phyloP scores from a whole-genome alignment of 257 asterid species.

The Oldenlandia corymbosa region DNA sequence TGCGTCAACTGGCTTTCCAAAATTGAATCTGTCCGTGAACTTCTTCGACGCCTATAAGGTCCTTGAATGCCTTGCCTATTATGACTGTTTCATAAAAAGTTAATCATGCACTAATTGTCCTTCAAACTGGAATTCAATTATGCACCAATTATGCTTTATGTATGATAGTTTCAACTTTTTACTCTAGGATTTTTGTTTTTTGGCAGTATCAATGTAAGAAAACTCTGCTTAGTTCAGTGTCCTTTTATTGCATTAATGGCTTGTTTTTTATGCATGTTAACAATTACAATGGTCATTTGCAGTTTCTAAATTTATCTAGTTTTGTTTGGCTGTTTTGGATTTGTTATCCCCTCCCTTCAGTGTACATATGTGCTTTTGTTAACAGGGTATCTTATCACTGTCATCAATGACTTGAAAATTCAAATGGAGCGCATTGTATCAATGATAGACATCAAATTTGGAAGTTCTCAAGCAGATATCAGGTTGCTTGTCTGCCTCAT shows the following conservation, averaged over 20 bases:
- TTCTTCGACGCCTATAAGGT: conserved; percentile 86
- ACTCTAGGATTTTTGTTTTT: not conserved
- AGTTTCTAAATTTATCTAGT: too few species aligned
- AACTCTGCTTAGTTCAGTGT: too few species aligned
- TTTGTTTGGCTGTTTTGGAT: not conserved
- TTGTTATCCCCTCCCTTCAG: not conserved
- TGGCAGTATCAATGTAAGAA: too few species aligned
- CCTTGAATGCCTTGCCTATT: conserved; percentile 19
- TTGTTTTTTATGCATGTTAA: too few species aligned
- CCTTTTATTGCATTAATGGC: too few species aligned
- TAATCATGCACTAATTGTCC: not conserved
- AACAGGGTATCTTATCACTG: conserved; percentile 62
- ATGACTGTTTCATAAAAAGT: conserved; percentile 8
- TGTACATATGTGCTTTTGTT: conserved; percentile 14
- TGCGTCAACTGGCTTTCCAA: conserved; percentile 89
- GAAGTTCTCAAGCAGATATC: conserved; percentile 38
- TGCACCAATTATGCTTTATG: not conserved
- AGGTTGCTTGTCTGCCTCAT: conserved; percentile 44
- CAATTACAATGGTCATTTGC: too few species aligned
- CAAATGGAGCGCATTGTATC: conserved; percentile 36
- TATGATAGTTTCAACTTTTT: not conserved
- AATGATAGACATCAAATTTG: conserved; percentile 28
- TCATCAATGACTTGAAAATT: conserved; percentile 65
- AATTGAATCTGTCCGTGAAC: conserved; percentile 65
- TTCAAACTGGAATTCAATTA: too few species aligned